These are phyloP conservation scores for Apiospora kogelbergensis DNA, from an alignment of 2,329 filamentous ascomycete species.

Conservation along the genomic window DNA sequence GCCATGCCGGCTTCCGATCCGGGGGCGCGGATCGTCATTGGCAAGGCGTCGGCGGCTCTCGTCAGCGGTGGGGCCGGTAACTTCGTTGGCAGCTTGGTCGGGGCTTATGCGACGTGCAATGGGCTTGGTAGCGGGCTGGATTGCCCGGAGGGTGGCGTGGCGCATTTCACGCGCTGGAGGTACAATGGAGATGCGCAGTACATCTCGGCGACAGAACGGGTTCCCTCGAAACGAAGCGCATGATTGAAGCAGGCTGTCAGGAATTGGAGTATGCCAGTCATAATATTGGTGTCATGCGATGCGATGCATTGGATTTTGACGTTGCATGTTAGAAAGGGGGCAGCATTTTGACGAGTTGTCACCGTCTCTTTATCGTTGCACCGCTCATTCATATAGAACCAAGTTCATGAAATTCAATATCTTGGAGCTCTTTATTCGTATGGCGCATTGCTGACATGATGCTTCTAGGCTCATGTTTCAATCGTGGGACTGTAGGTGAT, in stretches of 20 bases:
- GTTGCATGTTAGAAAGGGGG: no score
- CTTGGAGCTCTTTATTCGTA: no score
- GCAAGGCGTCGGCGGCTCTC: constrained; percentile 27
- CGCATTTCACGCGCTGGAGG: constrained; percentile 28
- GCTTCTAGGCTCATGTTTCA: neutral
- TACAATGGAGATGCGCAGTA: constrained; percentile 26
- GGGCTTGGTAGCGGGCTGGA: constrained; percentile 25
- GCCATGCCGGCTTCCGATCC: constrained; percentile 24
- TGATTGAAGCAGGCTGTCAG: neutral
- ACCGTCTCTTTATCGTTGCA: no score
- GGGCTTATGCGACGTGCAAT: constrained; percentile 37
- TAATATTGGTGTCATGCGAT: neutral
- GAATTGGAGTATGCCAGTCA: neutral
- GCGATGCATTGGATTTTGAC: neutral
- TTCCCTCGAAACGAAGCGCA: constrained; percentile 1
- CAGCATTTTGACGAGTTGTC: no score
- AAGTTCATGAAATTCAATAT: no score
- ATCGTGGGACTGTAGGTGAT: neutral
- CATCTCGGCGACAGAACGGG: constrained; percentile 23
- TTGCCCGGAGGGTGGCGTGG: constrained; percentile 29
- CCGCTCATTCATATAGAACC: no score
- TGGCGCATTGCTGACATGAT: no score
- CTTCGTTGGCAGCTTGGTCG: constrained; percentile 34
- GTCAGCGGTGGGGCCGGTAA: constrained; percentile 34
- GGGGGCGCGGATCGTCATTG: constrained; percentile 20